These are phyloP conservation scores for Crotalaria pallida DNA, from an alignment of 306 rosid genomes.

Conservation along the genomic window DNA sequence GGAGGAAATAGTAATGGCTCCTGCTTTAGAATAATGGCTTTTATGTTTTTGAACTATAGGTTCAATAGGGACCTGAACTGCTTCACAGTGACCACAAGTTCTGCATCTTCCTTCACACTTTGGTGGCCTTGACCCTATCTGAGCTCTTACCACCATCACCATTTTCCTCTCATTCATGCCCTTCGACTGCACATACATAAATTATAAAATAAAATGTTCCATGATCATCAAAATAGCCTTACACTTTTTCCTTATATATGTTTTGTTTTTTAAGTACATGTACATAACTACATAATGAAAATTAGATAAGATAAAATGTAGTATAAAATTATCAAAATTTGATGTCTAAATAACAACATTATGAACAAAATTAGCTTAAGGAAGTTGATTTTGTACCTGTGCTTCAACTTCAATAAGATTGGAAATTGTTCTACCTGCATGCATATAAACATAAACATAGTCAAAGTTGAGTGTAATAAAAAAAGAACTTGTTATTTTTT, in stretches of 20 bases:
- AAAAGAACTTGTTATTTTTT: no score
- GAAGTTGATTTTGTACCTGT: conserved; percentile 29
- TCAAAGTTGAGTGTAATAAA: neutral
- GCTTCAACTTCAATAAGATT: conserved; percentile 22
- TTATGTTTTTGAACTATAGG: conserved; percentile 34
- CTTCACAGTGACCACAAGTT: conserved; percentile 62
- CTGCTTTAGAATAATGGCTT: conserved; percentile 23
- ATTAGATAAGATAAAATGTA: no score
- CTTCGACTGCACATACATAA: conserved; percentile 12
- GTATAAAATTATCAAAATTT: no score
- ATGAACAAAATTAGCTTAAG: neutral
- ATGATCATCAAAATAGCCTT: no score
- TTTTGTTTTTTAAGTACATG: no score
- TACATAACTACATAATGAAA: no score
- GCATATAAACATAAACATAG: neutral
- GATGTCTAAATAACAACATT: no score
- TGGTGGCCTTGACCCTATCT: conserved; percentile 77
- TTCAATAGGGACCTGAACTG: conserved; percentile 66
- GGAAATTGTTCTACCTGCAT: conserved; percentile 59
- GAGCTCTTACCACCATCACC: conserved; percentile 18
- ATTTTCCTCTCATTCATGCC: conserved; percentile 17
- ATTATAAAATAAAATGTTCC: no score
- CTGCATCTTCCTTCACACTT: conserved; percentile 54
- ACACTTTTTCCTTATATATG: no score
- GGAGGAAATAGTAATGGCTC: conserved; percentile 21